Base-by-base conservation (phyloP, 2,329 filamentous ascomycete species). In the Diaporthe sp. region DNA sequence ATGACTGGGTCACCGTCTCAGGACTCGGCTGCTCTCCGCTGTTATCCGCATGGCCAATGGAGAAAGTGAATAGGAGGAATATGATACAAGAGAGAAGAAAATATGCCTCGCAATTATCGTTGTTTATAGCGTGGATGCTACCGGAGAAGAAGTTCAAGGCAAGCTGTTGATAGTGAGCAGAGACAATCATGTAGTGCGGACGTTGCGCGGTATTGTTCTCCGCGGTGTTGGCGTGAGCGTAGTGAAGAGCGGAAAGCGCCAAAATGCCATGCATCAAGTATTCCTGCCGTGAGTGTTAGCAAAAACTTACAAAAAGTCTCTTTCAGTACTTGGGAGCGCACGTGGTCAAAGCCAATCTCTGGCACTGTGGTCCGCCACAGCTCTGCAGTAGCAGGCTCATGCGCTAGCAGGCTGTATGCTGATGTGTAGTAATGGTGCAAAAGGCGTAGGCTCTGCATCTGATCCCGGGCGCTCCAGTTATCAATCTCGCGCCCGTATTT, bases 221-320 rank as follows among this genome's bases (percentile, higher is more conserved):
- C 10, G 51, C n/a, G n/a, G 25, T 53, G 25, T 53, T 53, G 51
- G 51, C 17, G 15, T 53, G 51, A 53, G 51, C 51, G 15, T 53
- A 53, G 51, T 53, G 51, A 28, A 53, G 51, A 53, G 51, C 51
- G 28, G 51, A 53, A 53, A 53, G 51, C n/a, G 51, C 51, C n/a
- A 53, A 53, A 53, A 53, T 53, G 51, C 51, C 51, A 53, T 53
- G 51, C 51, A 53, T 53, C 51, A 53, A 7, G 51, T 53, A 53
- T 17, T 53, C 51, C 51, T 53, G 51, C 10, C 25, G 28, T 53
- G 12, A 28, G 51, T 53, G 7, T 53, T 25, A 53, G 51, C 51
- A 53, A 8, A 53, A 28, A 28, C 17, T 1, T 53, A 53, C 10
- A 28, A 28, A 3, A 53, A 17, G 10, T 28, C 51, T 28, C 4